Conservation (phyloP, 768 basidiomycete genomes). For the Russula sp. region DNA sequence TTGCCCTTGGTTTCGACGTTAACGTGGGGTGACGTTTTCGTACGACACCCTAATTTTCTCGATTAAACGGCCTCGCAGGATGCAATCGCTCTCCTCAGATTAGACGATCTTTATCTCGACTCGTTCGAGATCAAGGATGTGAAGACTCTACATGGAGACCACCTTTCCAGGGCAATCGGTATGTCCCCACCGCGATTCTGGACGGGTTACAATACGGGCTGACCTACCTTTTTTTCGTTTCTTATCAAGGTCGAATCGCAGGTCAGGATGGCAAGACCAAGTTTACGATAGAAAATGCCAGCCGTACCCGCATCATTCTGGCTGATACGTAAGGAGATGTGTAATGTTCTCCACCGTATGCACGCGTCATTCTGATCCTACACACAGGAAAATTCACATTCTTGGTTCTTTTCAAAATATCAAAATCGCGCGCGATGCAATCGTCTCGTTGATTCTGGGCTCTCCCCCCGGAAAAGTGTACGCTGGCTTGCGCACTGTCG, state of each 20-base stretch:
- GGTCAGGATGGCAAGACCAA: slow-evolving; percentile 99
- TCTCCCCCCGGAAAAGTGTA: slow-evolving; percentile 95
- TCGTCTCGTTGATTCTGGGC: slow-evolving; percentile 91
- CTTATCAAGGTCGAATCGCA: slow-evolving; percentile 76
- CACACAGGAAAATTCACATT: slow-evolving; percentile 90
- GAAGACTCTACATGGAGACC: slow-evolving; percentile 95
- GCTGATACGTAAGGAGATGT: slow-evolving; percentile 78
- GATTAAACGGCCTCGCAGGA: slow-evolving; percentile 47
- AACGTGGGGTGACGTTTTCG: slow-evolving; percentile 52
- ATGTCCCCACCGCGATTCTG: slow-evolving; percentile 14
- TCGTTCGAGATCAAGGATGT: slow-evolving; percentile 99
- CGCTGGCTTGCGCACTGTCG: slow-evolving; percentile 83
- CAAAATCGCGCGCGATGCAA: slow-evolving; percentile 92
- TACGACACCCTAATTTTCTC: not conserved
- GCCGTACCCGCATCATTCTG: slow-evolving; percentile 93
- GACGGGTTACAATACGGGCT: not conserved
- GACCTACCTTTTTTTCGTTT: not conserved
- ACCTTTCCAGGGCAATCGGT: slow-evolving; percentile 97
- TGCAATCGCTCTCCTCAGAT: slow-evolving; percentile 85
- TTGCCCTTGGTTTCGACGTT: slow-evolving; percentile 89
- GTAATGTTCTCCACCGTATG: slow-evolving; percentile 12
- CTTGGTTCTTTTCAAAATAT: slow-evolving; percentile 99
- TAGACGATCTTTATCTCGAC: slow-evolving; percentile 97
- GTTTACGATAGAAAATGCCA: slow-evolving; percentile 97
- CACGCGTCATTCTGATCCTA: slow-evolving; percentile 3